Conservation (phyloP, 2,329 filamentous ascomycete species). For the Xylaria arbuscula region DNA sequence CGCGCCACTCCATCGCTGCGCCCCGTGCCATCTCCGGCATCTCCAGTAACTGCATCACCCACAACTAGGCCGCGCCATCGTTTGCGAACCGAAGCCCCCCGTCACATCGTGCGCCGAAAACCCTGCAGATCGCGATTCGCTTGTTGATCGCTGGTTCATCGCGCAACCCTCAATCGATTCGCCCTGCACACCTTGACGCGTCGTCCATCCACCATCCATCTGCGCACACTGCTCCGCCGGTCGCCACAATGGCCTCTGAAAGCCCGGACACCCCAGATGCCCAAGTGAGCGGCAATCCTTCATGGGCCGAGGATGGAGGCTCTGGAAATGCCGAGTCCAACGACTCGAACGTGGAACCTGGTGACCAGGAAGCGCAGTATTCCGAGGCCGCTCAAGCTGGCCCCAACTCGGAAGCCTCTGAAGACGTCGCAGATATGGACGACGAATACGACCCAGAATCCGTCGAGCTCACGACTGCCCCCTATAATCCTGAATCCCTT, state of each 20-base stretch:
- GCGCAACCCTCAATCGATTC: constrained; percentile 7
- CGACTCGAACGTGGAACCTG: constrained; percentile 65
- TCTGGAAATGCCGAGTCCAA: constrained; percentile 66
- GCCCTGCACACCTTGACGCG: constrained; percentile 15
- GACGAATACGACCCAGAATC: constrained; percentile 64
- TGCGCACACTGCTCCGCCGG: not conserved
- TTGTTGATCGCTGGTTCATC: constrained; percentile 8
- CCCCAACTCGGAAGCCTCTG: constrained; percentile 59
- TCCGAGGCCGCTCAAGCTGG: constrained; percentile 55
- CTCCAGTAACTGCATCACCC: not conserved
- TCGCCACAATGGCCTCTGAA: constrained; percentile 47
- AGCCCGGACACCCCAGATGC: constrained; percentile 38
- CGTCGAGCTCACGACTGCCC: constrained; percentile 50
- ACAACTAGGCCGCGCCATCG: not conserved
- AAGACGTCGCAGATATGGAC: constrained; percentile 60
- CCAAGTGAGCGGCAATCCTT: constrained; percentile 41
- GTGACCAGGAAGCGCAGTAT: constrained; percentile 65
- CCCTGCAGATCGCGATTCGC: not conserved
- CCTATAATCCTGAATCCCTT: constrained; percentile 66
- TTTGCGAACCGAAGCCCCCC: not conserved
- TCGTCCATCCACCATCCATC: constrained; percentile 7
- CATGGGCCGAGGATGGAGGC: constrained; percentile 64
- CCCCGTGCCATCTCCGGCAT: constrained; percentile 10
- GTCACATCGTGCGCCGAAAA: not conserved
- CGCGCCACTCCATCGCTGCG: constrained; percentile 12